Conservation (phyloP, 495 filamentous ascomycete genomes). For the Ascodesmis nigricans region DNA sequence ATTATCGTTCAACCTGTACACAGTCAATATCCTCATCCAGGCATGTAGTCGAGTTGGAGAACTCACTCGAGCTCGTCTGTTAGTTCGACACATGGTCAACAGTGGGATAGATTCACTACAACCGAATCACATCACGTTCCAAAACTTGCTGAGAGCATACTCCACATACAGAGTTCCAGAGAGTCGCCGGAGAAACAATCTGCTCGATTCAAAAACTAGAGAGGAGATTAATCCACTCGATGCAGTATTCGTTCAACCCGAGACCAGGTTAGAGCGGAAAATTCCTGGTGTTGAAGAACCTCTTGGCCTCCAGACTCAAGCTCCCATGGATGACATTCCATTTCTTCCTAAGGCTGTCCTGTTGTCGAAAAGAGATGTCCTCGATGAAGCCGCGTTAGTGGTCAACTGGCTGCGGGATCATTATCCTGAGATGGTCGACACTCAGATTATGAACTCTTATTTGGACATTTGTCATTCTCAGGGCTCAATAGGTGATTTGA, state of each 20-base stretch:
- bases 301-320: too few relatives aligned
- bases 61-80: constrained; percentile 17
- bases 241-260: neutral
- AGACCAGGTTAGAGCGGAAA: too few relatives aligned
- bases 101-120: constrained; percentile 6
- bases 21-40: constrained; percentile 16
- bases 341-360: constrained; percentile 15
- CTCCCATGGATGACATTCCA: constrained; percentile 8
- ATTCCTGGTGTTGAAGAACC: too few relatives aligned
- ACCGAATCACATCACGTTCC: constrained; percentile 16
- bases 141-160: constrained; percentile 17
- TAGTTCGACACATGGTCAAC: constrained; percentile 19
- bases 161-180: constrained; percentile 11
- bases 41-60: constrained; percentile 18
- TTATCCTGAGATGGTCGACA: constrained; percentile 9
- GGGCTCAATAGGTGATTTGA: constrained; percentile 4
- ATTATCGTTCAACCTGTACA: constrained; percentile 6
- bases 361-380: constrained; percentile 9
- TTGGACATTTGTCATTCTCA: constrained; percentile 14
- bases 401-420: constrained; percentile 12
- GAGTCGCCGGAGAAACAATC: neutral
- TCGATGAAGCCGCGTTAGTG: constrained; percentile 12
- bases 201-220: too few relatives aligned
- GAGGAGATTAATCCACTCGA: too few relatives aligned
- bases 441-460: constrained; percentile 19